A percentile compares a stretch with the other conserved stretches of the same genome.
These are phyloP conservation scores for Kuraishia ogatae DNA, from an alignment of 805 yeast genomes.

Conservation along the genomic window DNA sequence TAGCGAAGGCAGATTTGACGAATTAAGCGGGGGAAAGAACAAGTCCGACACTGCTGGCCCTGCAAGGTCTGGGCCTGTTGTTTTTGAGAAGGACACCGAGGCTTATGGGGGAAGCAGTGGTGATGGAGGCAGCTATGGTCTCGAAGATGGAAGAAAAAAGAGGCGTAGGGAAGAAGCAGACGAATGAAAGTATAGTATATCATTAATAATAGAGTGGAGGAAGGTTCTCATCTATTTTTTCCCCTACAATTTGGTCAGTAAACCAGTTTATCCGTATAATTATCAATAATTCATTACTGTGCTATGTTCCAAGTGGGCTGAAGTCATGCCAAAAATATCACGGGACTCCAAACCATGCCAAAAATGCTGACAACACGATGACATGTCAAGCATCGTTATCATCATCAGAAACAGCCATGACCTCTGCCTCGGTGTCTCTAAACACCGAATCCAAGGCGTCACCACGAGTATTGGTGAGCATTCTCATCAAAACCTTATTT, in stretches of 20 bases:
- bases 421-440: constrained; percentile 4
- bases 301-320: not conserved
- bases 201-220: no score
- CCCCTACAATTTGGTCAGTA: no score
- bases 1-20: constrained; percentile 8
- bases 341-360: not conserved
- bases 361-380: not conserved
- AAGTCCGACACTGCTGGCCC: constrained; percentile 3
- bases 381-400: constrained; percentile 2
- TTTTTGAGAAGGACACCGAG: constrained; percentile 15
- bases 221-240: no score
- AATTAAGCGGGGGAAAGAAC: constrained; percentile 8
- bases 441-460: constrained; percentile 7
- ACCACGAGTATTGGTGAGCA: constrained; percentile 10
- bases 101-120: not conserved
- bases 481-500: constrained; percentile 25
- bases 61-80: constrained; percentile 13
- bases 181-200: not conserved
- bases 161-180: not conserved
- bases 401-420: constrained; percentile 2
- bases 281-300: not conserved
- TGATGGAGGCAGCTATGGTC: constrained; percentile 2
- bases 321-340: no score
- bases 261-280: no score
- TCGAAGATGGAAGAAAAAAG: constrained; percentile 2